These are phyloP conservation scores for Uncinocarpus reesii DNA, from an alignment of 2,329 filamentous ascomycete genomes.

Conservation along the genomic window DNA sequence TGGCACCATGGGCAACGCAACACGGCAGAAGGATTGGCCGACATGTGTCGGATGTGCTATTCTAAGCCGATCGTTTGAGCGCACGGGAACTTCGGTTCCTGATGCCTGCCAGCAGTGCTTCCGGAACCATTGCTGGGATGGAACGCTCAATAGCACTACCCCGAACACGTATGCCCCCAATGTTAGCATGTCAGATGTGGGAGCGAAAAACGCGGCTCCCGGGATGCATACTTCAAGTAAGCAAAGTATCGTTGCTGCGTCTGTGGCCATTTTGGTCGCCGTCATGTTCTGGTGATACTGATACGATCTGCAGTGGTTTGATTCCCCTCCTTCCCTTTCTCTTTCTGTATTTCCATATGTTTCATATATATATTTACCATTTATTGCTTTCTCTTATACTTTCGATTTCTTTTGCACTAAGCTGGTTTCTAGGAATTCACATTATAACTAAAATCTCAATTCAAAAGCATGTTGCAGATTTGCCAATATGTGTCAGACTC, in stretches of 20 bases:
- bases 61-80: constrained; percentile 61
- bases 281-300: constrained; percentile 9
- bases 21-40: constrained; percentile 63
- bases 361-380: neutral
- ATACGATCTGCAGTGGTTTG: neutral
- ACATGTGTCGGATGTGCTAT: constrained; percentile 82
- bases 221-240: constrained; percentile 9
- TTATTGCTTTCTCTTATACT: neutral
- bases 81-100: constrained; percentile 60
- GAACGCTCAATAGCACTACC: constrained; percentile 44
- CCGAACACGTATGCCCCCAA: constrained; percentile 36
- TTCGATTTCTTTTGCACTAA: neutral
- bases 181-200: constrained; percentile 5
- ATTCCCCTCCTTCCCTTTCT: constrained; percentile 1
- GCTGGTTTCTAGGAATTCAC: neutral
- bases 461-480: no score
- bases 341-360: neutral
- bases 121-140: constrained; percentile 81
- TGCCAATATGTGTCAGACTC: no score
- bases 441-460: neutral
- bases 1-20: constrained; percentile 72
- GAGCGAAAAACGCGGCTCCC: constrained; percentile 5
- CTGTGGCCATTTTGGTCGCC: neutral
- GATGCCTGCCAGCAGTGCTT: constrained; percentile 69
- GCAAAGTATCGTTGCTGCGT: constrained; percentile 8